Base-by-base conservation (phyloP, 1,284 basidiomycete species). In the Apiotrichum laibachii region DNA sequence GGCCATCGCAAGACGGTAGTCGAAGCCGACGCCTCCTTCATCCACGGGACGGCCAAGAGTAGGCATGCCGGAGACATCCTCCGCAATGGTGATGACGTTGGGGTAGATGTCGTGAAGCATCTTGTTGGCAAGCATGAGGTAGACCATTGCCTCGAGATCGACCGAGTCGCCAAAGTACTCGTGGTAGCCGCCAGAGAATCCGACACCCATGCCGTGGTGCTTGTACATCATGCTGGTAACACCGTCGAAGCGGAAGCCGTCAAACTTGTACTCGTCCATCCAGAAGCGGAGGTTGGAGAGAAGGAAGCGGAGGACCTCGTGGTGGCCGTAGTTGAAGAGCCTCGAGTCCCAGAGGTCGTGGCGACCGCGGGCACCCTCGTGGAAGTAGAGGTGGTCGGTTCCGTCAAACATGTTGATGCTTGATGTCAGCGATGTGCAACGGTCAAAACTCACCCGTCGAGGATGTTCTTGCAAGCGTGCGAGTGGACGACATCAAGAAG, bases 171-270 rank as follows among this genome's bases (percentile, higher is more conserved):
- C 94, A 76, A 97, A 99, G 79, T 99, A 99, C 78, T 99, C 95
- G 73, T 97, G 90, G 78, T 99, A 99, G 8, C 90, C 93, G 26
- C 94, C 94, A 48, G 92, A 95, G 80, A 99, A 99, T 3, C 94
- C 95, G 4, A 93, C 86, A 18, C 95, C 95, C 68, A 98, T 98
- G 21, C 95, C 95, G 77, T 99, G 95, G 72, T 99, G 95, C 37
- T 84, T 80, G 79, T 98, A 99, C 88, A 99, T 93, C 92, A 99
- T 98, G 71, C 91, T 95, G 5, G 95, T 99, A 45, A 99, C 95
- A 44, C 95, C 95, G 68, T 99, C 95, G 75, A 99, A 99, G 48
- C 95, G 82, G 85, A 98, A 99, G 5, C 95, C 95, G 70, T 98
- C 95, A 73, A 99, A 98, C 67, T 85, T 85, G 78, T 90, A 98